Percentiles rank a stretch among this genome's conserved stretches.
These are phyloP conservation scores for Hyaloscypha finlandica DNA, from an alignment of 495 filamentous ascomycete genomes.

Conservation along the genomic window DNA sequence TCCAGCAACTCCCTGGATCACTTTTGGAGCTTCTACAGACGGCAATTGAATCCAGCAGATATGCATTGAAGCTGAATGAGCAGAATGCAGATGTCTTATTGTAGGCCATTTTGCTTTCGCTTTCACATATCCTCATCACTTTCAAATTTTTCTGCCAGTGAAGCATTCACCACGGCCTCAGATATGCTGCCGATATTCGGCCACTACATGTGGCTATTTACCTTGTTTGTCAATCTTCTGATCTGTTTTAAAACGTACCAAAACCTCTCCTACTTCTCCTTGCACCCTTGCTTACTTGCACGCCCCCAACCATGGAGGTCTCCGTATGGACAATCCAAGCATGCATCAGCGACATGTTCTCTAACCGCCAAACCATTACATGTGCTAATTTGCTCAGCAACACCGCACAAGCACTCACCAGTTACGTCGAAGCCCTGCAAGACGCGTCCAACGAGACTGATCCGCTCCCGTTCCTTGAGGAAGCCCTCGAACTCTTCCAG, in stretches of 20 bases:
- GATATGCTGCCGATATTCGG: background rate
- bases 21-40: slow-evolving; percentile 52
- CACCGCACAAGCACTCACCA: slow-evolving; percentile 59
- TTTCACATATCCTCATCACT: background rate
- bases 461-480: slow-evolving; percentile 52
- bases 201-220: background rate
- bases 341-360: background rate
- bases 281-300: background rate
- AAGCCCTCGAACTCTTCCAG: slow-evolving; percentile 64
- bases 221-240: background rate
- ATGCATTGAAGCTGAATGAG: slow-evolving; percentile 57
- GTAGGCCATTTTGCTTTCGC: slow-evolving; percentile 30
- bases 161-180: background rate
- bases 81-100: slow-evolving; percentile 67
- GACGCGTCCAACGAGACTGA: slow-evolving; percentile 37
- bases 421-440: slow-evolving; percentile 58
- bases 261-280: background rate
- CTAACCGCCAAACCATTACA: background rate
- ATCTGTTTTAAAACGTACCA: background rate
- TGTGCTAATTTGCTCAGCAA: slow-evolving; percentile 13
- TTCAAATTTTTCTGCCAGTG: background rate
- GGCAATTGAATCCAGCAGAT: slow-evolving; percentile 61
- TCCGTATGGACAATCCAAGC: background rate
- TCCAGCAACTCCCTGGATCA: slow-evolving; percentile 52
- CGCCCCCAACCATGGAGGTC: background rate